A percentile compares a stretch with the other conserved stretches of the same genome.
phyloP scores from a whole-genome alignment of 2,329 filamentous ascomycete genomes.

The Spiromastix sp. region DNA sequence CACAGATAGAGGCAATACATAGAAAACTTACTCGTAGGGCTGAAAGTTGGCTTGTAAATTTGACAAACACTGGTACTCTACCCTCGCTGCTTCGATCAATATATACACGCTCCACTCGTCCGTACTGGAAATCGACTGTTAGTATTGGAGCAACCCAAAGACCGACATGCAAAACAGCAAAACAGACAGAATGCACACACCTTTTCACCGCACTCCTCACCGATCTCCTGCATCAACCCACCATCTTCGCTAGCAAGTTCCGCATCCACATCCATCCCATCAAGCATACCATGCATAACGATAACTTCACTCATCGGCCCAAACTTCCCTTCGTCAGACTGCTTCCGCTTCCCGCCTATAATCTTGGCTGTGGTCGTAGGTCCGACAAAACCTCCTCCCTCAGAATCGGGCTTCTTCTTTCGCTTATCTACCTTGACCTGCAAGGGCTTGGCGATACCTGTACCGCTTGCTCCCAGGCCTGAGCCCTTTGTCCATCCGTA shows the following conservation, averaged over 20 bases:
- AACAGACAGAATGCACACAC: constrained; percentile 24
- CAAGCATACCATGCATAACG: constrained; percentile 73
- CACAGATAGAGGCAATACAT: constrained; percentile 1
- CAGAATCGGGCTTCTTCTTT: constrained; percentile 65
- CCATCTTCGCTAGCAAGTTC: constrained; percentile 58
- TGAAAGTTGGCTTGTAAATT: constrained; percentile 77
- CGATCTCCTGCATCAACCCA: constrained; percentile 80
- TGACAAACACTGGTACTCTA: constrained; percentile 69
- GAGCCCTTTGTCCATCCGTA: constrained; percentile 87
- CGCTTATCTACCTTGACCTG: constrained; percentile 77
- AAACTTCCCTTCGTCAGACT: constrained; percentile 45
- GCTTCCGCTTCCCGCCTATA: constrained; percentile 59
- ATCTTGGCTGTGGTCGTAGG: constrained; percentile 66
- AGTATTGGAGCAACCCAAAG: constrained; percentile 1
- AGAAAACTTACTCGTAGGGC: constrained; percentile 61
- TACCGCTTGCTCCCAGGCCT: constrained; percentile 71
- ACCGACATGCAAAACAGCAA: constrained; percentile 2
- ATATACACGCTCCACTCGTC: constrained; percentile 68
- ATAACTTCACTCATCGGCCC: constrained; percentile 73
- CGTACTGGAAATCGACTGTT: constrained; percentile 48
- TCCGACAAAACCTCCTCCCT: constrained; percentile 67
- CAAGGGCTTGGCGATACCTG: constrained; percentile 76
- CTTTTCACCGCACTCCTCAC: constrained; percentile 81
- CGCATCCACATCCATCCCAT: constrained; percentile 68
- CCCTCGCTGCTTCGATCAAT: constrained; percentile 52